phyloP scores from a whole-genome alignment of 2,329 filamentous ascomycete genomes.

The Sporothrix brunneoviolacea region DNA sequence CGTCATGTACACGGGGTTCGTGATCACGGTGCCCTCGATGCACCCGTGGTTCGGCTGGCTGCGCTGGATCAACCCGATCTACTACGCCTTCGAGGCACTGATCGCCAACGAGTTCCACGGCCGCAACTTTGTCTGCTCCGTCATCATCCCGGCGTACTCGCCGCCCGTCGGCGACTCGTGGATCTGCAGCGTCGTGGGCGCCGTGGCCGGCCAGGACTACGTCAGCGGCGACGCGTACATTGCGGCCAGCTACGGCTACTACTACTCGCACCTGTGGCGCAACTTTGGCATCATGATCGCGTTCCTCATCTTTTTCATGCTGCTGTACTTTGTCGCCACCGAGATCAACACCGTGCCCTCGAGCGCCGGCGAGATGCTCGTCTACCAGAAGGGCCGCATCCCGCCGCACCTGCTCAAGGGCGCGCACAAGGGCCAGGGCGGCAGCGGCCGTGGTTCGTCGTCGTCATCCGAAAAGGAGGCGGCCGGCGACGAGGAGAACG shows the following conservation, averaged over 20 bases:
- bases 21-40: constrained; percentile 59
- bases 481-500: constrained; percentile 17
- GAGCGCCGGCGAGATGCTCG: constrained; percentile 69
- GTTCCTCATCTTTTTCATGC: constrained; percentile 55
- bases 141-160: constrained; percentile 33
- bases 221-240: constrained; percentile 57
- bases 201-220: constrained; percentile 41
- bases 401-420: constrained; percentile 42
- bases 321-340: constrained; percentile 53
- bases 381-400: constrained; percentile 63
- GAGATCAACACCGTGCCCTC: constrained; percentile 60
- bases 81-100: constrained; percentile 72
- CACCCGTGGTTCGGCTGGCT: constrained; percentile 76
- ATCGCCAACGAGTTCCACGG: constrained; percentile 76
- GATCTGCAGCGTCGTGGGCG: constrained; percentile 54
- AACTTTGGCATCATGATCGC: constrained; percentile 64
- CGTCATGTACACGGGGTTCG: constrained; percentile 67
- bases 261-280: constrained; percentile 58
- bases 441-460: no score
- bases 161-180: constrained; percentile 33
- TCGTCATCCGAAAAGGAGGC: no score
- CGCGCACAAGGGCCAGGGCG: no score
- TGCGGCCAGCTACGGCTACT: constrained; percentile 47
- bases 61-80: constrained; percentile 70
- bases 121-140: constrained; percentile 49